A percentile compares a stretch with the other conserved stretches of the same genome.
These are phyloP conservation scores for Phragmites australis DNA, from an alignment of 176 grass and related monocot genomes.

Conservation along the genomic window DNA sequence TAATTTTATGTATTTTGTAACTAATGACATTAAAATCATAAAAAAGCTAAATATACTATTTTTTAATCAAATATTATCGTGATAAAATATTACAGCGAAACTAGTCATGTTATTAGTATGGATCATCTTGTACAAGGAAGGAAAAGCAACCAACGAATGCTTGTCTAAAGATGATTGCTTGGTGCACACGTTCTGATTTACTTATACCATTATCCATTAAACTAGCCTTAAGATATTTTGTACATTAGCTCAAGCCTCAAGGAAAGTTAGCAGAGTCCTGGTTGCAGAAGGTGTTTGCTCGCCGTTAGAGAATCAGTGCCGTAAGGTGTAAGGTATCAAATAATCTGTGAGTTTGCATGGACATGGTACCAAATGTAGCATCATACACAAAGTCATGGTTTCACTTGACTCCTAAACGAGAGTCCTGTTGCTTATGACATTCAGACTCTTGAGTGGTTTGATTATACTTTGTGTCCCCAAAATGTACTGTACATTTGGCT, in stretches of 20 bases:
- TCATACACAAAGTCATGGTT: neutral
- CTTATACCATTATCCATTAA: neutral
- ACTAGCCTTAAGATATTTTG: neutral
- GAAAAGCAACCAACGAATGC: neutral
- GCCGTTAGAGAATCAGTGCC: neutral
- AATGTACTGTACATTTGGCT: too few relatives aligned
- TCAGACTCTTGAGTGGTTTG: neutral
- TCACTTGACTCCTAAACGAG: neutral
- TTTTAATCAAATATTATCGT: too few relatives aligned
- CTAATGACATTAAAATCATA: too few relatives aligned
- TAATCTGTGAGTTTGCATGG: neutral
- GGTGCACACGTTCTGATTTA: neutral
- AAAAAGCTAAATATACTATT: too few relatives aligned
- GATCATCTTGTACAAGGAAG: too few relatives aligned
- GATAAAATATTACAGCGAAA: too few relatives aligned
- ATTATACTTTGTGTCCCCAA: too few relatives aligned
- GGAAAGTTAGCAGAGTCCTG: neutral
- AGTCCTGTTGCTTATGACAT: slow-evolving; percentile 32
- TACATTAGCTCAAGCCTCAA: neutral
- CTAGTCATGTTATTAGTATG: too few relatives aligned
- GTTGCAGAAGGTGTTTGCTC: neutral
- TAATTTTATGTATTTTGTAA: too few relatives aligned
- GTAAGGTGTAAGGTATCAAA: neutral
- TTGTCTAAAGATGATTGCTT: neutral
- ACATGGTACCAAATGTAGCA: neutral